Base-by-base conservation (phyloP, 2,329 filamentous ascomycete species). In the Xylariales sp. region DNA sequence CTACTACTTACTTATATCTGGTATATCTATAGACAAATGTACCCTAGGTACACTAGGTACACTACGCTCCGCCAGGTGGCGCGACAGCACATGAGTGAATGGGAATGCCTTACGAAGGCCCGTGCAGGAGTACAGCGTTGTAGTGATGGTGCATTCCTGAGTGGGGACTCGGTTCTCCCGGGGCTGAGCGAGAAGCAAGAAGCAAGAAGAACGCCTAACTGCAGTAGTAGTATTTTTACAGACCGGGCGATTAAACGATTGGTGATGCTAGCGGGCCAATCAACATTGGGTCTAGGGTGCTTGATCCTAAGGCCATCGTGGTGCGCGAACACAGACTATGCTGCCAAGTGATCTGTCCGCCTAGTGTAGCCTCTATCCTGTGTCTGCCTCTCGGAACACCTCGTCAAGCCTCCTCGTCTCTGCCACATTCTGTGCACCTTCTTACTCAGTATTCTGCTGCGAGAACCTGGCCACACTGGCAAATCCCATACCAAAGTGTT, bases 381-480 rank as follows among this genome's bases (percentile, higher is more conserved):
- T 69, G 69, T 70, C 68, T 73, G 69, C 71, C 68, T 73, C 57
- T 71, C 72, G 54, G 72, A 63, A 70, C 71, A 70, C 72, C 70
- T 73, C 67, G 67, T 67, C 71, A 70, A 71, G 69, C 65, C 67
- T 69, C 65, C 62, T 62, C 62, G 36, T 54, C 68, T 70, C 66
- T 67, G 68, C 69, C 74, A 72, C 71, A 70, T 43, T 65, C 50
- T 62, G 60, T 65, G 60, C 56, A 50, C 69, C 67, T 61, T 59
- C 48, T 39, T 46, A 30, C 43, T 54, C 61, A 43, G 56, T 23
- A 23, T 50, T 60, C 50, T 62, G 23, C 41, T 57, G 32, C 50
- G 8, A 30, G 49, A 64, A 56, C 50, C 55, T 50, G 30, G 64
- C 36, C 64, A 57, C 46, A 36, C 48, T 53, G 48, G 49, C 60